Percentiles rank a stretch among this genome's conserved stretches.
Conservation (phyloP, 768 basidiomycete species). For the Agaricus subrufescens region DNA sequence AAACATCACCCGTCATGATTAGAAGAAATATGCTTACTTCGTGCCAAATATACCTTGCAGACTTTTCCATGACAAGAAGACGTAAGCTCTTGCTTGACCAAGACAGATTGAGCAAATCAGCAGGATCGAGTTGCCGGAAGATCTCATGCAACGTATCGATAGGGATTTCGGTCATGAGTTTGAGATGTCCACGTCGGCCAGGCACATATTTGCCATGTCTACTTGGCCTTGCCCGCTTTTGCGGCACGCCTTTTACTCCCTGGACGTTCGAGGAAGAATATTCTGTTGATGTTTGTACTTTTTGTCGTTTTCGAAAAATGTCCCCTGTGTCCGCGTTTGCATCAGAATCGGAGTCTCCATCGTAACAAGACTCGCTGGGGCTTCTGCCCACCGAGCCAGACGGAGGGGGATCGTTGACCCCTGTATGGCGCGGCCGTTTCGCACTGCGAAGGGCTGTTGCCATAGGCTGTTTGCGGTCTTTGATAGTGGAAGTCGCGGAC, state of each 20-base stretch:
- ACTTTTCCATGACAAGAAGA: background rate
- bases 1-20: too few species aligned
- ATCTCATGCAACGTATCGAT: too few species aligned
- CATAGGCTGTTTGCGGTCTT: background rate
- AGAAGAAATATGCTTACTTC: constrained; percentile 11
- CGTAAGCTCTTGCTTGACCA: too few species aligned
- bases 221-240: background rate
- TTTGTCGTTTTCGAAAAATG: background rate
- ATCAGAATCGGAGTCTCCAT: background rate
- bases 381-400: background rate
- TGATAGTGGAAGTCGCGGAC: too few species aligned
- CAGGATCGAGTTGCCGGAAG: too few species aligned
- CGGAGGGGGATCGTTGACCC: background rate
- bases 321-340: background rate
- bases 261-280: background rate
- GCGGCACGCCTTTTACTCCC: background rate
- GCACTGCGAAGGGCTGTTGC: background rate
- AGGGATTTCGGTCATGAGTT: too few species aligned
- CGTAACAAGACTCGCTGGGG: background rate
- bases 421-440: background rate
- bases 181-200: too few species aligned
- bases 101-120: too few species aligned
- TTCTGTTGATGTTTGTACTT: background rate
- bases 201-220: background rate
- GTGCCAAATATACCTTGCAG: constrained; percentile 27